Evolutionary conservation across 2,329 filamentous ascomycete species (phyloP), one percentile per base, ranked within the genome.

Genomic region (Tolypocladium album): DNA sequence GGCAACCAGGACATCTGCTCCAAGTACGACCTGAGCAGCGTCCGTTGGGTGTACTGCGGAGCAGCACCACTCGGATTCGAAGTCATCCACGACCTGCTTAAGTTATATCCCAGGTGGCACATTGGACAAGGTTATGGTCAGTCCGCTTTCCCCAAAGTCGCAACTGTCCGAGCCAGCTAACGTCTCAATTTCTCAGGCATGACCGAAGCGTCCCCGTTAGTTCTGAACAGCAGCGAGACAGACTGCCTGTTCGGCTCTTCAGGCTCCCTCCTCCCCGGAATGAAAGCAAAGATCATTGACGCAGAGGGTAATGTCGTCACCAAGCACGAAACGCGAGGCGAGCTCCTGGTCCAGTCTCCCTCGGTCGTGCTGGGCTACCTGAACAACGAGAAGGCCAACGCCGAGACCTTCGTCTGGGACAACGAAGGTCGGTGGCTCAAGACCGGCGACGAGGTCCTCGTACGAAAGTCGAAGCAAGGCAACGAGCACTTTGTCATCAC

Each of bases 401-500:
- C 82, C 58, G 90, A 95, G 70, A 94, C 92, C 0, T 97, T 91
- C 67, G 69, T 86, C 0, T 76, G 75, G 62, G 79, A 86, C 58
- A 79, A 86, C 1, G 86, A 92, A 64, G 85, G 86, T 12, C 75
- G 85, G 63, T 94, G 90, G 84, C 85, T 96, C 80, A 83, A 83
- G 47, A 96, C 92, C 0, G 92, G 92, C 7, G 92, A 97, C 67
- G 90, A 95, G 70, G 90, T 88, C 0, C 77, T 93, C 3, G 76
- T 95, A 13, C 80, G 82, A 2, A 81, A 83, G 67, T 78, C 84
- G 9, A 80, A 83, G 0, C 76, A 79, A 2, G 90, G 90, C 3
- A 77, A 87, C 64, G 90, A 96, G 72, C 92, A 97, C 68, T 71
- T 96, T 56, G 88, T 91, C 70, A 88, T 97, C 61, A 88, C 92